Base-by-base conservation (phyloP, 1,284 basidiomycete genomes). In the Leccinum subspadiceum region DNA sequence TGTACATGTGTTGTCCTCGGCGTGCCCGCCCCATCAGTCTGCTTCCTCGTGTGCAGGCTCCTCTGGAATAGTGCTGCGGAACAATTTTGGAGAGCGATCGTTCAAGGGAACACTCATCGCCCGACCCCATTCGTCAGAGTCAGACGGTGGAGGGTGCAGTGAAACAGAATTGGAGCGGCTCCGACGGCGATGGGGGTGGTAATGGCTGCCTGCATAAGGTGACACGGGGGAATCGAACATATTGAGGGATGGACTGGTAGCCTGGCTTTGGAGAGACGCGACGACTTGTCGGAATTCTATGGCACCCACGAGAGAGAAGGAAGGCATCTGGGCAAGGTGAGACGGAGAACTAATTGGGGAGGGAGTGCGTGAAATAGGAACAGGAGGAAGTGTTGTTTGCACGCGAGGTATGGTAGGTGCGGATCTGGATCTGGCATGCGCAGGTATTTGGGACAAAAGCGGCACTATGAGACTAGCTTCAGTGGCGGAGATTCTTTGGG, bases 201-300 rank as follows among this genome's bases (percentile, higher is more conserved):
- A 90, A 65, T 87, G 89, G 1, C 90, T 87, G 22, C 87, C 89
- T 1, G 85, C 83, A 64, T 85, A 91, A 0, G 90, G 90, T 1
- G 86, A 84, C 1, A 85, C 73, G 0, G 87, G 88, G 31, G 81
- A 82, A 56, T 91, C 88, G 63, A 92, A 92, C 5, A 85, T 76
- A 56, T 75, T 79, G 41, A 92, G 75, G 1, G 84, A 79, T 0
- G 81, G 76, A 0, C 79, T 77, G 0, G 86, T 78, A 1, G 88
- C 85, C 65, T 90, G 81, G 55, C 81, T 79, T 59, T 87, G 84
- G 8, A 98, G 79, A 0, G 89, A 90, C 15, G 90, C 82, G 15
- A 98, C 90, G 13, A 97, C 91, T 62, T 95, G 89, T 29, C 93
- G 82, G 75, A 98, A 98, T 73, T 98, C 96, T 57, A 98, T 84